These are phyloP conservation scores for Aotearoamyces nothofagi DNA, from an alignment of 2,329 filamentous ascomycete species.

Conservation along the genomic window DNA sequence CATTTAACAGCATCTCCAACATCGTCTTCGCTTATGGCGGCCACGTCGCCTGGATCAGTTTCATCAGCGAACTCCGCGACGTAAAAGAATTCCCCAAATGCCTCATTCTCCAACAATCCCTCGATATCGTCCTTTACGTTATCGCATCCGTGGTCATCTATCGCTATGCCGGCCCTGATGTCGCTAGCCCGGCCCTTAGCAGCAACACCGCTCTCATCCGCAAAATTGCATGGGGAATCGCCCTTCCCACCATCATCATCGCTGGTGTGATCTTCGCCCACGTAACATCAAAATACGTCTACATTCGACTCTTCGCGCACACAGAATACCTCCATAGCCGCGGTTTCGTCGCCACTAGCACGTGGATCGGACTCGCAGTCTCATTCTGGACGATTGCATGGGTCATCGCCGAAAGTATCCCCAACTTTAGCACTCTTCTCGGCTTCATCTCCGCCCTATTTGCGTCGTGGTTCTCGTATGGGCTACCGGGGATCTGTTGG, in stretches of 20 bases:
- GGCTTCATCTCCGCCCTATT: constrained; percentile 48
- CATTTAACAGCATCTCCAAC: constrained; percentile 34
- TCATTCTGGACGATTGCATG: constrained; percentile 44
- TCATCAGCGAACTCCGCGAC: constrained; percentile 41
- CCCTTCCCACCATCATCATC: constrained; percentile 54
- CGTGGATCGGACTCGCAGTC: constrained; percentile 42
- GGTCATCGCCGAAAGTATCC: constrained; percentile 54
- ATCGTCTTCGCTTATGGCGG: constrained; percentile 46
- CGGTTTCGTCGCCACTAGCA: constrained; percentile 32
- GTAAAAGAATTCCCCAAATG: constrained; percentile 42
- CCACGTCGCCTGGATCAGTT: constrained; percentile 42
- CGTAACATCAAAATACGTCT: constrained; percentile 51
- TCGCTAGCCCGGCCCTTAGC: constrained; percentile 51
- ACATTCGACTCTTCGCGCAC: constrained; percentile 44
- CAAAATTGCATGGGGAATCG: constrained; percentile 53
- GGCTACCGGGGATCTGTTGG: constrained; percentile 31
- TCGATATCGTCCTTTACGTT: constrained; percentile 46
- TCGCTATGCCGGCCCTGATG: constrained; percentile 43
- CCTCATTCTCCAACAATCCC: constrained; percentile 38
- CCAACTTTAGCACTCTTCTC: constrained; percentile 51
- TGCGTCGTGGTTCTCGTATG: constrained; percentile 50
- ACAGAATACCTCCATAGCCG: constrained; percentile 37
- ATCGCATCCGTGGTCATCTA: constrained; percentile 52
- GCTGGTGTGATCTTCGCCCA: constrained; percentile 57
- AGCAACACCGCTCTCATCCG: constrained; percentile 34